Conservation (phyloP, 1,284 basidiomycete genomes). For the Cystobasidiaceae sp. region DNA sequence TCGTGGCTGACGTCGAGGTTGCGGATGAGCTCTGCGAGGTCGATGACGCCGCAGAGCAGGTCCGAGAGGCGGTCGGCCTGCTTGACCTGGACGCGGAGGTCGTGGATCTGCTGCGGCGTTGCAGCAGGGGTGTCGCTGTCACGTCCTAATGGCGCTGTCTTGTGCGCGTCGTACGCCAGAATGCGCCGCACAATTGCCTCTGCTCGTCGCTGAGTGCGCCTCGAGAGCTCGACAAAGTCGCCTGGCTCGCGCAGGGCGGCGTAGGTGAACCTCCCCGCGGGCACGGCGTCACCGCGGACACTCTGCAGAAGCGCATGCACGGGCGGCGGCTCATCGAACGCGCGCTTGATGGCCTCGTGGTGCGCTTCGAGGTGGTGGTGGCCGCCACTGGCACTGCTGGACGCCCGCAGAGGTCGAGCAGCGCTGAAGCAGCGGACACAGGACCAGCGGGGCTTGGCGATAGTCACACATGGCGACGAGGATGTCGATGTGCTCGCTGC, state of each 20-base stretch:
- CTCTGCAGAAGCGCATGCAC: slow-evolving; percentile 6
- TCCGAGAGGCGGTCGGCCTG: slow-evolving; percentile 61
- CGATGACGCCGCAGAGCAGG: slow-evolving; percentile 90
- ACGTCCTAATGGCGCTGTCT: slow-evolving; percentile 58
- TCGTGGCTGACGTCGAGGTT: slow-evolving; percentile 81
- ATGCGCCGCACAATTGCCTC: slow-evolving; percentile 69
- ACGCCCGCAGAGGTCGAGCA: no score
- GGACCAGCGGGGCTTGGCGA: no score
- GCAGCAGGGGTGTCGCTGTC: no score
- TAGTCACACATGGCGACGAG: background rate
- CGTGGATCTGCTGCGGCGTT: no score
- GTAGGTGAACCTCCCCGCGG: slow-evolving; percentile 68
- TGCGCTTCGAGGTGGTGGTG: slow-evolving; percentile 1
- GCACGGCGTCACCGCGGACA: slow-evolving; percentile 6
- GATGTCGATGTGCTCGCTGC: no score
- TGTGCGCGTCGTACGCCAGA: slow-evolving; percentile 51
- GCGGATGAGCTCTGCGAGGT: slow-evolving; percentile 86
- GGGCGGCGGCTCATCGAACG: slow-evolving; percentile 14
- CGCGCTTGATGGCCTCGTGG: slow-evolving; percentile 11
- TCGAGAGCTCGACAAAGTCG: slow-evolving; percentile 60
- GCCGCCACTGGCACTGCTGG: no score
- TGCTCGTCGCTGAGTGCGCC: slow-evolving; percentile 67
- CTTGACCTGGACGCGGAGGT: slow-evolving; percentile 79
- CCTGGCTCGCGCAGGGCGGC: slow-evolving; percentile 58
- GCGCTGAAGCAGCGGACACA: no score